phyloP scores from a whole-genome alignment of 345 rosid species.

The Populus euphratica region DNA sequence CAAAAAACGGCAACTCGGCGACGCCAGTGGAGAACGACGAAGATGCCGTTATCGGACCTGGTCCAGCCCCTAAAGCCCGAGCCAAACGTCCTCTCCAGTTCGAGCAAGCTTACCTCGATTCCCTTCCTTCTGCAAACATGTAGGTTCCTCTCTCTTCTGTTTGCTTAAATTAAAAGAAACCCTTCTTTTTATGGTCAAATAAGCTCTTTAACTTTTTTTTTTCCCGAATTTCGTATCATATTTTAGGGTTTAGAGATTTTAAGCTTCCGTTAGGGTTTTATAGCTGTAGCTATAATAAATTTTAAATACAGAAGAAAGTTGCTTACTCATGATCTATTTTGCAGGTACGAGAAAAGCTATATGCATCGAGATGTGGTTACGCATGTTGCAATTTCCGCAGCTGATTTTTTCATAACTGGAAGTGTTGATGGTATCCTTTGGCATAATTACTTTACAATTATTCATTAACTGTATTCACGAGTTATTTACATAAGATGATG shows the following conservation, averaged over 20 bases:
- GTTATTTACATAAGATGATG: too few species aligned
- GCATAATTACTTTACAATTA: not conserved
- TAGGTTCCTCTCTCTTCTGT: slow-evolving; percentile 8
- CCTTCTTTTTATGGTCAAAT: too few species aligned
- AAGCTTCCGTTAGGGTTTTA: not conserved
- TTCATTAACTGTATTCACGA: too few species aligned
- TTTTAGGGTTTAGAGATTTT: not conserved
- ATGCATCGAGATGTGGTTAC: slow-evolving; percentile 97
- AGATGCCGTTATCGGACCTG: slow-evolving; percentile 62
- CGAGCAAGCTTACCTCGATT: slow-evolving; percentile 80
- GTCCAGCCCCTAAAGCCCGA: slow-evolving; percentile 67
- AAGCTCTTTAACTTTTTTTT: too few species aligned
- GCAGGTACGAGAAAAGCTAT: slow-evolving; percentile 95
- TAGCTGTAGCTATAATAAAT: not conserved
- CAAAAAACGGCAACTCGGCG: slow-evolving; percentile 31
- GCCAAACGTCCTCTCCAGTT: slow-evolving; percentile 90
- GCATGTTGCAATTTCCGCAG: slow-evolving; percentile 85
- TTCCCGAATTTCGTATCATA: too few species aligned
- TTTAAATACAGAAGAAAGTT: not conserved
- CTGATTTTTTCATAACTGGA: slow-evolving; percentile 91
- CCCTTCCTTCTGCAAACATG: slow-evolving; percentile 91
- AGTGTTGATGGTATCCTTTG: slow-evolving; percentile 69
- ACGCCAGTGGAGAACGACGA: slow-evolving; percentile 38
- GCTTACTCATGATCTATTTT: not conserved
- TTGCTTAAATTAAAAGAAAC: too few species aligned